phyloP scores from a whole-genome alignment of 495 filamentous ascomycete genomes.

The Friedmanniomyces simplex region DNA sequence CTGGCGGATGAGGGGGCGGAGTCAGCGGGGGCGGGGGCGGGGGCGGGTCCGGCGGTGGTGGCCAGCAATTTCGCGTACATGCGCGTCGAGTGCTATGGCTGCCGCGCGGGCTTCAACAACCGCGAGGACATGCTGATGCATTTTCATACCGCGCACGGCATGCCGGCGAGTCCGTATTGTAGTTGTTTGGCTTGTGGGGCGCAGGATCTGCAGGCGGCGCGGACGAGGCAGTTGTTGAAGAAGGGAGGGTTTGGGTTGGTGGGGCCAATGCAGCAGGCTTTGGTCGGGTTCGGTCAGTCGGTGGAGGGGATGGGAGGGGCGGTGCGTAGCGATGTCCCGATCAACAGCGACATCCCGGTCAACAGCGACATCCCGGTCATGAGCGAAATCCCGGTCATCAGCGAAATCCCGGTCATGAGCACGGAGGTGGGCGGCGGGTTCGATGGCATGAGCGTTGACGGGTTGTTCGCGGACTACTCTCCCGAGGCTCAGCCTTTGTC shows the following conservation, averaged over 20 bases:
- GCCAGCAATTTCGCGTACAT: neutral
- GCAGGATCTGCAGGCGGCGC: neutral
- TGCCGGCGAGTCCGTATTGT: neutral
- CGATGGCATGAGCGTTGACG: too few species aligned
- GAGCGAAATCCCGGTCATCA: too few species aligned
- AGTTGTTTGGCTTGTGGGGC: neutral
- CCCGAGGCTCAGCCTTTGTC: neutral
- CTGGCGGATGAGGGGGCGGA: neutral
- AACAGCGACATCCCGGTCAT: too few species aligned
- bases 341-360: too few species aligned
- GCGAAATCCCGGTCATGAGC: too few species aligned
- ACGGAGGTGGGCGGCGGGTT: too few species aligned
- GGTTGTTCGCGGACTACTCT: neutral
- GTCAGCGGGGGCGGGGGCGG: neutral
- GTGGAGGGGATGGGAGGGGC: too few species aligned
- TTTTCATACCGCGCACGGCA: neutral
- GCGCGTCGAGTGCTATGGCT: neutral
- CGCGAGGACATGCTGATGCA: neutral
- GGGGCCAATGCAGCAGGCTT: too few species aligned
- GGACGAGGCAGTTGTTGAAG: too few species aligned
- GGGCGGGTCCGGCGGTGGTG: neutral
- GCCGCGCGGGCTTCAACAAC: neutral
- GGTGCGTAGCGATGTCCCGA: too few species aligned
- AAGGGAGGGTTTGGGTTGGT: too few species aligned
- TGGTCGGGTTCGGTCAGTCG: too few species aligned